Evolutionary conservation across 1,284 basidiomycete species (phyloP).

Genomic region (Trichosporon coremiiforme): DNA sequence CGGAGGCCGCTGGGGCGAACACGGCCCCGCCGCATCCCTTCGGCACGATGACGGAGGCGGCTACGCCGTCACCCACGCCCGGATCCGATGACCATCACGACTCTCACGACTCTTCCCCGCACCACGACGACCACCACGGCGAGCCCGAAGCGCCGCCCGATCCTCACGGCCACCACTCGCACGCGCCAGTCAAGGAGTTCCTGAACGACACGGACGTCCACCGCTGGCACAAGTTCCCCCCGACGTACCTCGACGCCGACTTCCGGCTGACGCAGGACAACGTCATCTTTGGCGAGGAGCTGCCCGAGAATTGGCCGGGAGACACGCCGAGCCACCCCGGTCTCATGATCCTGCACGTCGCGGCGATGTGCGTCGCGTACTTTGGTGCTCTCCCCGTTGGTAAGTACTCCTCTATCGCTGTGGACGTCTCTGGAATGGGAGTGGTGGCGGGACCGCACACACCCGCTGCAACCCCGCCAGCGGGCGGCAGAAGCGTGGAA

Average conservation of each 20-base stretch:
- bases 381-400: constrained; percentile 48
- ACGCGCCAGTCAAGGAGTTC: constrained; percentile 36
- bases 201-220: constrained; percentile 47
- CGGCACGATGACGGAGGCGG: neutral
- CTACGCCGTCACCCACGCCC: neutral
- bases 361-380: constrained; percentile 42
- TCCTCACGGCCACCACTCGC: constrained; percentile 38
- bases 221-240: constrained; percentile 45
- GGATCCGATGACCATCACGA: constrained; percentile 12
- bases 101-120: neutral
- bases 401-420: too few species aligned
- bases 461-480: too few species aligned
- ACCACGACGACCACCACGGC: neutral
- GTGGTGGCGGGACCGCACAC: too few species aligned
- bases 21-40: neutral
- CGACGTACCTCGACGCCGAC: constrained; percentile 47
- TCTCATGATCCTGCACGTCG: constrained; percentile 44
- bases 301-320: constrained; percentile 43
- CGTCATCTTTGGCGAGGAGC: constrained; percentile 49
- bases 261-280: constrained; percentile 44
- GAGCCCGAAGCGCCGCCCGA: constrained; percentile 22
- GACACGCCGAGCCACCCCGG: constrained; percentile 39
- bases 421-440: too few species aligned
- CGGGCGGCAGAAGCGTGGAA: neutral
- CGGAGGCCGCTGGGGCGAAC: neutral